Evolutionary conservation across 169 alveolate genomes (phyloP).

Genomic region (Plasmodium vivax): DNA sequence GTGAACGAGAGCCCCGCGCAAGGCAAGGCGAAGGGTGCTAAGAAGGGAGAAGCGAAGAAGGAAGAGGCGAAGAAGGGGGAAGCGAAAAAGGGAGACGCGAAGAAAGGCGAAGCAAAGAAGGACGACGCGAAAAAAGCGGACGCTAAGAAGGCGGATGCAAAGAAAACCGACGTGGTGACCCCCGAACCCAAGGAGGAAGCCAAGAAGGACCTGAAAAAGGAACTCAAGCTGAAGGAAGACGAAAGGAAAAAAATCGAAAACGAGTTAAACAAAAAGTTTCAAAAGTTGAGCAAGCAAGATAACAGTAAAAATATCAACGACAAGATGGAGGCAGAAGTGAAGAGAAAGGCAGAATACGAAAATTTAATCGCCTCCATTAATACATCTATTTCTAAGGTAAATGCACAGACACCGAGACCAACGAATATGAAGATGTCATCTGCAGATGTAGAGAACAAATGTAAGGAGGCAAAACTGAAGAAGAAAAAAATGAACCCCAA

Average conservation of each 20-base stretch:
- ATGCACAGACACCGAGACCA: conserved; percentile 56
- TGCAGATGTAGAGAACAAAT: conserved; percentile 32
- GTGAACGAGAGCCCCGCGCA: background rate
- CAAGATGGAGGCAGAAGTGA: conserved; percentile 49
- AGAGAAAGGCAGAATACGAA: conserved; percentile 40
- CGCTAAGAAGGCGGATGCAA: background rate
- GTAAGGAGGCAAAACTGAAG: conserved; percentile 55
- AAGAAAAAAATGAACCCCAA: conserved; percentile 60
- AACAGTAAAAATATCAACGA: conserved; percentile 52
- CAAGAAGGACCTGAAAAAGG: conserved; percentile 45
- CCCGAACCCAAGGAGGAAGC: background rate
- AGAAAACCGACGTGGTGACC: background rate
- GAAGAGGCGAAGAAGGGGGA: background rate
- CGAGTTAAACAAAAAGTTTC: conserved; percentile 58
- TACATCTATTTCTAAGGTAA: conserved; percentile 11
- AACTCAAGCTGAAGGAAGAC: conserved; percentile 45
- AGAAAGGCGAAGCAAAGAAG: background rate
- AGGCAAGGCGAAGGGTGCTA: background rate
- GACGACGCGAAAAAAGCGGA: background rate
- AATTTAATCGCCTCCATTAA: conserved; percentile 12
- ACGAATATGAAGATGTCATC: conserved; percentile 36
- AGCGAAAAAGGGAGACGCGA: background rate
- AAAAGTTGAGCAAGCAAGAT: conserved; percentile 30
- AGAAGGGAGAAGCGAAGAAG: background rate
- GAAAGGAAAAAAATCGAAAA: conserved; percentile 67